phyloP scores from a whole-genome alignment of 371 early-diverging fungal species.

The Mucor sp. region DNA sequence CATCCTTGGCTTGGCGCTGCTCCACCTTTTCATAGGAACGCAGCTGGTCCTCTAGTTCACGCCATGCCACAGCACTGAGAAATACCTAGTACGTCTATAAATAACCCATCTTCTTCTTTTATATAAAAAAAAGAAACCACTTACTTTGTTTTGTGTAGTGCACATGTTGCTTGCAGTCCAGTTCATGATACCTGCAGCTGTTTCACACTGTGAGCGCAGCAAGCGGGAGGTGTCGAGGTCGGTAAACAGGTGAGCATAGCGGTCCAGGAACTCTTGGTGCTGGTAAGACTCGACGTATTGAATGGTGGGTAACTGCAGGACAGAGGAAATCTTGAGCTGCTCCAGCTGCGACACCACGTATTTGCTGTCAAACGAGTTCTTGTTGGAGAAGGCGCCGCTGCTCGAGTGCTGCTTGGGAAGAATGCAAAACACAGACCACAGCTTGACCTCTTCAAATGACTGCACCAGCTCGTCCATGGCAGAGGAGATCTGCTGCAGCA shows the following conservation, averaged over 20 bases:
- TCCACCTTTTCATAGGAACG: slow-evolving; percentile 52
- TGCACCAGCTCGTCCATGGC: slow-evolving; percentile 79
- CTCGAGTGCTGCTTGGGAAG: slow-evolving; percentile 65
- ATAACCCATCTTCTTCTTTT: not conserved
- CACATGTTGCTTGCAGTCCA: slow-evolving; percentile 71
- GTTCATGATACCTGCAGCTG: slow-evolving; percentile 57
- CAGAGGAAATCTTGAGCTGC: slow-evolving; percentile 48
- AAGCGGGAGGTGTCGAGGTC: slow-evolving; percentile 44
- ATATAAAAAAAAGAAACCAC: too few species aligned
- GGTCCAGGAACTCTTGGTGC: slow-evolving; percentile 69
- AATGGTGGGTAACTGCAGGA: slow-evolving; percentile 50
- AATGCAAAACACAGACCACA: slow-evolving; percentile 88
- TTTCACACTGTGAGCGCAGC: slow-evolving; percentile 59
- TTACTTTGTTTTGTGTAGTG: slow-evolving; percentile 66
- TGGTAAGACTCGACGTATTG: slow-evolving; percentile 61
- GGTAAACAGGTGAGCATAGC: slow-evolving; percentile 59
- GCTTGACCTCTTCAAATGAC: slow-evolving; percentile 77
- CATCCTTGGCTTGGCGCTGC: slow-evolving; percentile 40
- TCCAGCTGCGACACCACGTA: slow-evolving; percentile 63
- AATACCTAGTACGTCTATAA: slow-evolving; percentile 52
- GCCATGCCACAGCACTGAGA: slow-evolving; percentile 75
- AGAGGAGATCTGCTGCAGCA: slow-evolving; percentile 69
- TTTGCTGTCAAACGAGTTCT: slow-evolving; percentile 57
- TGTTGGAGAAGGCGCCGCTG: slow-evolving; percentile 11
- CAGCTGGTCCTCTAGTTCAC: slow-evolving; percentile 66